Evolutionary conservation across 805 yeast genomes (phyloP), one percentile per base, ranked within the genome.

Genomic region (Yarrowia divulgata): DNA sequence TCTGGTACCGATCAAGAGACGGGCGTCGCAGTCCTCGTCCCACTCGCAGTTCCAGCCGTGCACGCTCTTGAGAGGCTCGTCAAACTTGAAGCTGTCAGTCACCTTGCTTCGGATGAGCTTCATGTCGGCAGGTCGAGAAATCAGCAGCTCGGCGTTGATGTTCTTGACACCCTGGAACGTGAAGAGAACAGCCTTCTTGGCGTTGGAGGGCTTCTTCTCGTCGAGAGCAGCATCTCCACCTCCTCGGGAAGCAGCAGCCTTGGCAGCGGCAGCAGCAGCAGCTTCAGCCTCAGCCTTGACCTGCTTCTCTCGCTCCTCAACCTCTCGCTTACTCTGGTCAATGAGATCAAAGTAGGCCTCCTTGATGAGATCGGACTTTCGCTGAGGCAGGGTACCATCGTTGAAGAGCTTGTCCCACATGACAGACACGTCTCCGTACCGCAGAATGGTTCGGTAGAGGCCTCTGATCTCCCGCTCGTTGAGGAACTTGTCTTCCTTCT

Each of bases 1-100:
- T 75, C 85, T 85, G 29, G 94, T 90, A 72, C 99, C 99, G 43
- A 90, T 86, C 71, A 95, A 78, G 68, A 95, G 82, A 87, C 88
- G 90, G 66, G 93, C 90, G 77, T 95, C 99, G 76, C 95, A 97
- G 40, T 83, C 86, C 14, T 84, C 82, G 2, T 83, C 82, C 99
- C 99, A 95, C 37, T 87, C 87, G 74, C 97, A 91, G 67, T 86
- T 85, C 99, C 99, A 95, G 55, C 90, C 94, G 75, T 87, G 88
- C 10, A 93, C 98, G 32, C 88, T 87, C 79, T 93, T 93, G 19
- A 95, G 90, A 14, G 83, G 80, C 69, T 80, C 81, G 8, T 84
- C 84, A 46, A 95, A 82, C 70, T 82, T 84, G 80, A 91, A 93
- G 35, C 71, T 66, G 19, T 88, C 71, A 75, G 83, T 81, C 54